phyloP scores from a whole-genome alignment of 306 rosid species.

The Canavalia gladiata region DNA sequence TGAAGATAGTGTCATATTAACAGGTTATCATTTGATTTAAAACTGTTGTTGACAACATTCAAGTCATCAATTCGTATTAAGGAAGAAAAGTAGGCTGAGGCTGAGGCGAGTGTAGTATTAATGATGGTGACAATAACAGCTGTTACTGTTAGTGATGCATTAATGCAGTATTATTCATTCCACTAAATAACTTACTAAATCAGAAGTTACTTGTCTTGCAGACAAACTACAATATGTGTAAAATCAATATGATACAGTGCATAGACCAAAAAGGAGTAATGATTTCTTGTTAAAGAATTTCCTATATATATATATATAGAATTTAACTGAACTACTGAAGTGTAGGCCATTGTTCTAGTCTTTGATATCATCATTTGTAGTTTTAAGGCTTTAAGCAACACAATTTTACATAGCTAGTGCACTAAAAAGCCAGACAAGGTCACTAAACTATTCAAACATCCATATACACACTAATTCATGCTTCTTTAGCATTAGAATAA shows the following conservation, averaged over 20 bases:
- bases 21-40: not conserved
- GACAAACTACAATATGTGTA: conserved; percentile 7
- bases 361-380: not conserved
- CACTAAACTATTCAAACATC: conserved; percentile 11
- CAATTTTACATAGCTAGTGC: not conserved
- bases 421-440: not conserved
- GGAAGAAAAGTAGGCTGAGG: conserved; percentile 1
- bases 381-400: not conserved
- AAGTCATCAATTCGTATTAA: not conserved
- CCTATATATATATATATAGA: not conserved
- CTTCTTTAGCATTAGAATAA: not conserved
- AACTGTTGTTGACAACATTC: not conserved
- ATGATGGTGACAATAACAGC: not conserved
- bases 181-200: not conserved
- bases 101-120: not conserved
- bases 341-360: not conserved
- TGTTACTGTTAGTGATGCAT: not conserved
- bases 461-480: not conserved
- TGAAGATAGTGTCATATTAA: conserved; percentile 15
- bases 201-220: conserved; percentile 14
- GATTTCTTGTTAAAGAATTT: conserved; percentile 1
- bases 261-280: not conserved
- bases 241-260: not conserved
- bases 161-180: not conserved
- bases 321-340: not conserved